Evolutionary conservation across 1,284 basidiomycete species (phyloP).

Genomic region (Rhodotorula sp.): DNA sequence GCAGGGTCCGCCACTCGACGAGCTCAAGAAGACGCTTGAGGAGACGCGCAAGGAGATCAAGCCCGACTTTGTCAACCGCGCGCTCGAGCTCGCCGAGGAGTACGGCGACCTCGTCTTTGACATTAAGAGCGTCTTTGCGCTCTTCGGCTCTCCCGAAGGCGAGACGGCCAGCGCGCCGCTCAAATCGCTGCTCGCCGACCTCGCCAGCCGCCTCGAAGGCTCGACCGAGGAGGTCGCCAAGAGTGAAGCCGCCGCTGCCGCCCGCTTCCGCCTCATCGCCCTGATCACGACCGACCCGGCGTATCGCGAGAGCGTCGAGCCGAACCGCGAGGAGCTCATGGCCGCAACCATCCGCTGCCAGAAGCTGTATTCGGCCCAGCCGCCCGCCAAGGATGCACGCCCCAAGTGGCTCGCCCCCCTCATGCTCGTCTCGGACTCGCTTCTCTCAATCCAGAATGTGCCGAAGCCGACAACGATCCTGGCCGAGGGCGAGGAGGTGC

Average conservation of each 20-base stretch:
- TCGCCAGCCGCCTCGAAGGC: conserved; percentile 48
- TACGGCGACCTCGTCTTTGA: conserved; percentile 88
- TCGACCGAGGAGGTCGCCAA: conserved; percentile 30
- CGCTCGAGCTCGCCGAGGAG: conserved; percentile 78
- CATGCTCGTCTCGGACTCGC: conserved; percentile 75
- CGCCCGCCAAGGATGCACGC: conserved; percentile 46
- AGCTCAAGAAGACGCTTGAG: conserved; percentile 59
- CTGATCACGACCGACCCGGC: conserved; percentile 43
- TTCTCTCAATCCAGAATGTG: conserved; percentile 71
- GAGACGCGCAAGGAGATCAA: conserved; percentile 67
- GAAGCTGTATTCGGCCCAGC: conserved; percentile 21
- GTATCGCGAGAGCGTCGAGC: conserved; percentile 43
- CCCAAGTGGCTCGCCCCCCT: conserved; percentile 84
- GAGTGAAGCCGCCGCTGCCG: conserved; percentile 30
- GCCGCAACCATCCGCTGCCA: conserved; percentile 25
- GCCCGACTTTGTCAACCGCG: conserved; percentile 65
- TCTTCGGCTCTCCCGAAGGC: conserved; percentile 16
- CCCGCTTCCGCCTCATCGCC: conserved; percentile 44
- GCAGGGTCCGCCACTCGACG: conserved; percentile 31
- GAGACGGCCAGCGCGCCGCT: conserved; percentile 64
- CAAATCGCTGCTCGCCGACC: conserved; percentile 61
- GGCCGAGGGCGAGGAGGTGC: conserved; percentile 65
- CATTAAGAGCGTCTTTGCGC: conserved; percentile 61
- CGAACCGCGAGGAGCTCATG: conserved; percentile 38
- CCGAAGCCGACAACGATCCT: conserved; percentile 58